Evolutionary conservation across 2,329 filamentous ascomycete genomes (phyloP), one percentile per base, ranked within the genome.

Genomic region (Didymella exigua): DNA sequence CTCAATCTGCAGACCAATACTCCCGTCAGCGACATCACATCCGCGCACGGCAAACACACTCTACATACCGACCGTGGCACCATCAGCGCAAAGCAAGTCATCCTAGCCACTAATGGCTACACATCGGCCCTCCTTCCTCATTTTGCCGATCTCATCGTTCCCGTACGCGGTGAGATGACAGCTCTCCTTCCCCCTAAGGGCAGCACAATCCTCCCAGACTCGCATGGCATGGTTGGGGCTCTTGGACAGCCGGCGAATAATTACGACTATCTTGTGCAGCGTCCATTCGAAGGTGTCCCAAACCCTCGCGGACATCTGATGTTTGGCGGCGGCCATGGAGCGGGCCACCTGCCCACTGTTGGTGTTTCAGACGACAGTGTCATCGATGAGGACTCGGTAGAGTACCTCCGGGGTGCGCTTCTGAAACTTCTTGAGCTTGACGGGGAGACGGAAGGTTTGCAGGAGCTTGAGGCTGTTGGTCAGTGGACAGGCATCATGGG

Each of bases 71-170:
- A 80, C 0, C 85, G 91, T 19, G 92, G 91, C n/a, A 78, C 75
- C 36, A 81, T 96, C 50, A 71, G 71, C 0, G 81, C 91, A 1
- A 76, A 78, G 11, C 81, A 84, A 29, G 84, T 96, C 18, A 81
- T 96, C 16, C 82, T 96, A 14, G 89, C 90, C 4, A 93, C 89
- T 0, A 96, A 96, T 69, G 93, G 81, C 3, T 96, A 96, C 73
- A 93, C 91, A 0, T 90, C 90, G 1, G 82, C 87, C 56, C 80
- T 96, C 4, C 77, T 93, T 1, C 90, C 90, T 0, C 70, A 78
- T 29, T 88, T 93, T 63, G 79, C 83, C 8, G 84, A 87, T 60
- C 80, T 92, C 8, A 89, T 96, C 59, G 84, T 93, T 2, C 93
- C 93, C 0, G 86, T 89, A 2, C 81, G 89, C 21, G 91, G 90